These are phyloP conservation scores for Thalia dealbata DNA, from an alignment of 176 grass and related monocot species.

Conservation along the genomic window DNA sequence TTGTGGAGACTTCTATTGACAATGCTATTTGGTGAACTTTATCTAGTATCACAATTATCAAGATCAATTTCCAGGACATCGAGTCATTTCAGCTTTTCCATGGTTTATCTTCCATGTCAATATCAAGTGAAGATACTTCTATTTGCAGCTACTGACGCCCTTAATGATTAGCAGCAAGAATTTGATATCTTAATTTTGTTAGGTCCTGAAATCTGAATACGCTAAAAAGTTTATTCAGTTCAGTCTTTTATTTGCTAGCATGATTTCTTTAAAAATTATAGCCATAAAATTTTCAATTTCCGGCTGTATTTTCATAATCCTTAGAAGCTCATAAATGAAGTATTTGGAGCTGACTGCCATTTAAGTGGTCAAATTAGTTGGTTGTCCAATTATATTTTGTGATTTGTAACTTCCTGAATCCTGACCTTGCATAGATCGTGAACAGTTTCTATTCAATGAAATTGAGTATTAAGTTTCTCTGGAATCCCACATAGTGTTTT, in stretches of 20 bases:
- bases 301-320: neutral
- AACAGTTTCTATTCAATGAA: neutral
- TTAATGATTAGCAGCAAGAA: neutral
- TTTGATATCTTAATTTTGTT: neutral
- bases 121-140: neutral
- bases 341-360: neutral
- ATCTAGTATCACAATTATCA: neutral
- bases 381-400: neutral
- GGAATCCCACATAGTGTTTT: no score
- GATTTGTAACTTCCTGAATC: neutral
- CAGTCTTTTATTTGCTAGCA: neutral
- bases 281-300: neutral
- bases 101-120: neutral
- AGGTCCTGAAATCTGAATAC: neutral
- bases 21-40: neutral
- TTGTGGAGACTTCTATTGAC: neutral
- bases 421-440: neutral
- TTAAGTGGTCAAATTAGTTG: neutral
- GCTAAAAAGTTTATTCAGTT: neutral
- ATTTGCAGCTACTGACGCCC: neutral
- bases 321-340: neutral
- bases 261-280: neutral
- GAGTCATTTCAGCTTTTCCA: neutral
- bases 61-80: no score
- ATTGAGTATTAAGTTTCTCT: neutral